These are phyloP conservation scores for Zalaria sp. DNA, from an alignment of 2,329 filamentous ascomycete genomes.

Conservation along the genomic window DNA sequence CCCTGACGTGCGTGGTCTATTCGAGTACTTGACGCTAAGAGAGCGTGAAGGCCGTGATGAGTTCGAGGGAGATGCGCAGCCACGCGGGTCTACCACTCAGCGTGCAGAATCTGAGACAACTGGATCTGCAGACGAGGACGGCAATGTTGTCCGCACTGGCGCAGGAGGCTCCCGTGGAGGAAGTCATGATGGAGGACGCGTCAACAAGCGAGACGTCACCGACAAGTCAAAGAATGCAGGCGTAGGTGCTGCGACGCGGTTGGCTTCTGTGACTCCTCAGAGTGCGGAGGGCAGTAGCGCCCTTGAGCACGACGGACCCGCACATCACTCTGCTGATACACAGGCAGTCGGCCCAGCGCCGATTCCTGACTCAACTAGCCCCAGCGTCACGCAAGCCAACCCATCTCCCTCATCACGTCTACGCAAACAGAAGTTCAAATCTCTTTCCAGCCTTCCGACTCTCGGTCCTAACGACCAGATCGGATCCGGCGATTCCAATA, in stretches of 20 bases:
- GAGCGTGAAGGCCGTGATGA: background rate
- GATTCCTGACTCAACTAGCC: too few relatives aligned
- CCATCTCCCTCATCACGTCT: background rate
- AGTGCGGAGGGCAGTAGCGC: too few relatives aligned
- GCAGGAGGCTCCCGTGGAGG: background rate
- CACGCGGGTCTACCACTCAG: slow-evolving; percentile 9
- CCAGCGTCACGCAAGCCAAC: too few relatives aligned
- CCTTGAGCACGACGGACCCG: too few relatives aligned
- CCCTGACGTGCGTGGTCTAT: background rate
- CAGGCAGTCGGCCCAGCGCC: too few relatives aligned
- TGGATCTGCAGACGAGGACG: slow-evolving; percentile 17
- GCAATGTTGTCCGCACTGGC: background rate
- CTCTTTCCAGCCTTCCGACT: slow-evolving; percentile 5
- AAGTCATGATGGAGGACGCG: too few relatives aligned
- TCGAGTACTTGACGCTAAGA: background rate
- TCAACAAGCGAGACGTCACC: too few relatives aligned
- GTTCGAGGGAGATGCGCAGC: background rate
- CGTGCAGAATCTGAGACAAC: slow-evolving; percentile 21
- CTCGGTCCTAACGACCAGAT: slow-evolving; percentile 41
- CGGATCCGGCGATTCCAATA: slow-evolving; percentile 56
- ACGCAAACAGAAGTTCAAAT: background rate
- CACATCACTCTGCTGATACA: too few relatives aligned
- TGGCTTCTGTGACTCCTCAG: too few relatives aligned
- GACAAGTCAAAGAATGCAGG: too few relatives aligned
- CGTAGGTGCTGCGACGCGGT: too few relatives aligned